Percentiles rank a stretch among this genome's conserved stretches.
Conservation (phyloP, 768 basidiomycete species). For the Xerocomus spinulosus region DNA sequence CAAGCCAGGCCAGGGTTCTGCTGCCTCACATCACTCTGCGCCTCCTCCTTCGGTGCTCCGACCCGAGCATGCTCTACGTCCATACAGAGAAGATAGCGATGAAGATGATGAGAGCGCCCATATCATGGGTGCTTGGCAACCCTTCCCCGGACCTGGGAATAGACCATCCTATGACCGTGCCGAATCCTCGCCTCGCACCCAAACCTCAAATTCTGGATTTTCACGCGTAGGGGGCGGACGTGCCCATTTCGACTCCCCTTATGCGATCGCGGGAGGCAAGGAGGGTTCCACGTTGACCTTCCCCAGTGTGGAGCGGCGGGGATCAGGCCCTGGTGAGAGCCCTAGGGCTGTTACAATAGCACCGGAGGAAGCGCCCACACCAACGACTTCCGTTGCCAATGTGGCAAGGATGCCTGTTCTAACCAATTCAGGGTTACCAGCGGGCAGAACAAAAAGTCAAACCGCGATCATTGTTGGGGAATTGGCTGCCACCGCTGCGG, state of each 20-base stretch:
- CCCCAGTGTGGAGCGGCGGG: conserved; percentile 58
- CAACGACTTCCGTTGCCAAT: conserved; percentile 46
- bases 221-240: conserved; percentile 83
- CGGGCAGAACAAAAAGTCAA: conserved; percentile 77
- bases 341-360: conserved; percentile 21
- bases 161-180: conserved; percentile 22
- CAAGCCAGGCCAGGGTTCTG: conserved; percentile 23
- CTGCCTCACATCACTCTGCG: conserved; percentile 38
- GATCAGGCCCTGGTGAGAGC: conserved; percentile 22
- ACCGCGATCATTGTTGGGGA: conserved; percentile 78
- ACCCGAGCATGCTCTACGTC: conserved; percentile 73
- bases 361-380: conserved; percentile 41
- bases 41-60: conserved; percentile 69
- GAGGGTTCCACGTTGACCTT: conserved; percentile 60
- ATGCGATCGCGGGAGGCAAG: conserved; percentile 56
- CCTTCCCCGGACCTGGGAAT: conserved; percentile 47
- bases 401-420: conserved; percentile 40
- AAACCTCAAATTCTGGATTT: conserved; percentile 57
- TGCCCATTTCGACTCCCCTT: conserved; percentile 81
- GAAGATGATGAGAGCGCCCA: conserved; percentile 64
- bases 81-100: conserved; percentile 75
- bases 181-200: conserved; percentile 27
- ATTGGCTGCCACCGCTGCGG: conserved; percentile 25
- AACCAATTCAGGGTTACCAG: conserved; percentile 37
- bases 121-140: conserved; percentile 95